A percentile compares a stretch with the other conserved stretches of the same genome.
Conservation (phyloP, 2,329 filamentous ascomycete genomes). For the Fusarium equiseti region DNA sequence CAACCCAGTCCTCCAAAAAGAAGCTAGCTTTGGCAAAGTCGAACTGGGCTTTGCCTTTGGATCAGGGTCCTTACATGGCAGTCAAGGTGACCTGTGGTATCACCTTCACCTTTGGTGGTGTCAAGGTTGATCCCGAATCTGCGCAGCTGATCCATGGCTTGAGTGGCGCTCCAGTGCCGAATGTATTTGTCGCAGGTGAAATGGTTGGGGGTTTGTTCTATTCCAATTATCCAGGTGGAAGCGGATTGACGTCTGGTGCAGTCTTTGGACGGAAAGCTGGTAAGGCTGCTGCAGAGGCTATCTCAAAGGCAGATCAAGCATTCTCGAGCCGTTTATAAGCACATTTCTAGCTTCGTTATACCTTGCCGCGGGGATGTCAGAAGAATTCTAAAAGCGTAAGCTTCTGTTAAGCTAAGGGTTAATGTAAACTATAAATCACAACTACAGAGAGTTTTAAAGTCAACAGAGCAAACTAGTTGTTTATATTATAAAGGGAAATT, state of each 20-base stretch:
- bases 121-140: conserved; percentile 15
- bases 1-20: conserved; percentile 13
- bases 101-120: conserved; percentile 16
- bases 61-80: conserved; percentile 11
- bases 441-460: too few relatives aligned
- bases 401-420: too few relatives aligned
- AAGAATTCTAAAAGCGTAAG: too few relatives aligned
- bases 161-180: conserved; percentile 1
- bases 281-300: conserved; percentile 3
- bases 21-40: conserved; percentile 15
- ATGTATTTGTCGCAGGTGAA: conserved; percentile 10
- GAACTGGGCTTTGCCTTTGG: conserved; percentile 21
- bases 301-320: rapidly evolving
- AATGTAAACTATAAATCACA: too few relatives aligned
- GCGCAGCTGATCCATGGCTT: conserved; percentile 1
- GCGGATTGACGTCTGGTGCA: conserved; percentile 17
- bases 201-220: conserved; percentile 20
- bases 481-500: too few relatives aligned
- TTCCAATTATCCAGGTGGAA: conserved; percentile 20
- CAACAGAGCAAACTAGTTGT: too few relatives aligned
- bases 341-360: too few relatives aligned
- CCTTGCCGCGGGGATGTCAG: too few relatives aligned
- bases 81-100: conserved; percentile 24
- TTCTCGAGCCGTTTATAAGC: not conserved
- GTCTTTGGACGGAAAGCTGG: conserved; percentile 19